phyloP scores from a whole-genome alignment of 305 asterid species.

The Solanum chacoense region DNA sequence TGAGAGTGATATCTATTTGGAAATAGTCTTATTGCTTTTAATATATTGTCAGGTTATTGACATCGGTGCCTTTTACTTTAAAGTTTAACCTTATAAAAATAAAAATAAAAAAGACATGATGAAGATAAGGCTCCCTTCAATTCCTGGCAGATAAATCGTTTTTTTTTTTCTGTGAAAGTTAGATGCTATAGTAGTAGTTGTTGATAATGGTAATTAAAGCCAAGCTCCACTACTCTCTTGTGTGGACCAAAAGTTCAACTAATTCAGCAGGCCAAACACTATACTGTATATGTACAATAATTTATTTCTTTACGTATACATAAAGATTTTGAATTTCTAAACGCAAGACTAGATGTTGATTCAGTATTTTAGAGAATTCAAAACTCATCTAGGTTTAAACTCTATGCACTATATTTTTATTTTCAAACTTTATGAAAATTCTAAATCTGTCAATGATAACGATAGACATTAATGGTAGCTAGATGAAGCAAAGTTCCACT shows the following conservation, averaged over 20 bases:
- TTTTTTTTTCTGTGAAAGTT: neutral
- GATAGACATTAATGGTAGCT: neutral
- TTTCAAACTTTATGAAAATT: neutral
- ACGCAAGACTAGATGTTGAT: neutral
- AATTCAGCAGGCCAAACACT: neutral
- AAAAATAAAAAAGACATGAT: constrained; percentile 9
- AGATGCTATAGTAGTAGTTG: neutral
- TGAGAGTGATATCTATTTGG: neutral
- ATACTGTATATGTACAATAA: neutral
- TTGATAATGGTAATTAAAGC: constrained; percentile 7
- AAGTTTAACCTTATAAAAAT: neutral
- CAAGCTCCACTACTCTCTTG: constrained; percentile 10
- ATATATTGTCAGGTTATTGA: constrained; percentile 43
- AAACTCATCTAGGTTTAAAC: fast-evolving
- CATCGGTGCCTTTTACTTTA: constrained; percentile 62
- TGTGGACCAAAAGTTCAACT: neutral
- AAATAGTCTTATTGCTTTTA: neutral
- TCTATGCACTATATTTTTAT: neutral
- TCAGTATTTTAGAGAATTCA: fast-evolving
- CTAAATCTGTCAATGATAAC: neutral
- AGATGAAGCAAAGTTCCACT: constrained; percentile 11
- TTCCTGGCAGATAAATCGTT: constrained; percentile 15
- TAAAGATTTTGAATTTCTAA: neutral
- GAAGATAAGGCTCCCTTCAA: constrained; percentile 24
- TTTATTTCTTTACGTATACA: neutral